phyloP scores from a whole-genome alignment of 768 basidiomycete species.

The Lactarius evosmus region DNA sequence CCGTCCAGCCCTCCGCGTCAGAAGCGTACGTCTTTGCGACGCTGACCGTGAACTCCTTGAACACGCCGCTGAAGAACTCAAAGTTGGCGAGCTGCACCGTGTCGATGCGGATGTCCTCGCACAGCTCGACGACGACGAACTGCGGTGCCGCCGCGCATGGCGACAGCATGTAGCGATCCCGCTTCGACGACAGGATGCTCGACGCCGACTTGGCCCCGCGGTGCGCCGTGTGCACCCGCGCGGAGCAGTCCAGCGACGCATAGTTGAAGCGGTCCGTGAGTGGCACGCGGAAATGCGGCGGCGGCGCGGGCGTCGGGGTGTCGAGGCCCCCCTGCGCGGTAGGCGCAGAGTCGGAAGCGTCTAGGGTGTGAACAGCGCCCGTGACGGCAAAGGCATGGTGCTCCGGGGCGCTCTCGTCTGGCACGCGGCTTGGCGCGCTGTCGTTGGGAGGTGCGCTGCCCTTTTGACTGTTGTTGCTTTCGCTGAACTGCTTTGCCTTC shows the following conservation, averaged over 20 bases:
- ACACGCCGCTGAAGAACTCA: conserved; percentile 96
- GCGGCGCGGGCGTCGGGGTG: conserved; percentile 35
- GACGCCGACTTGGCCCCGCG: conserved; percentile 76
- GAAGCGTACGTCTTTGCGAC: conserved; percentile 49
- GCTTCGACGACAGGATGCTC: conserved; percentile 82
- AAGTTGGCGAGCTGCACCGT: conserved; percentile 95
- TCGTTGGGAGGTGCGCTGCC: conserved; percentile 1
- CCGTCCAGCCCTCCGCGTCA: conserved; percentile 43
- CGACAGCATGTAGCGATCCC: conserved; percentile 95
- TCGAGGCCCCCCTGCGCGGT: not conserved
- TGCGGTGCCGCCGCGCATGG: conserved; percentile 69
- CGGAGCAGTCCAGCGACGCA: conserved; percentile 88
- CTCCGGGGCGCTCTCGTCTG: conserved; percentile 6
- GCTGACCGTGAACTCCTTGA: conserved; percentile 86
- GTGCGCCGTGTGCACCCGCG: conserved; percentile 84
- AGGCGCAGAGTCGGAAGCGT: not conserved
- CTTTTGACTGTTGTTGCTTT: conserved; percentile 37
- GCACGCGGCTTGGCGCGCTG: conserved; percentile 3
- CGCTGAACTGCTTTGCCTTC: conserved; percentile 64
- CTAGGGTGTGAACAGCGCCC: not conserved
- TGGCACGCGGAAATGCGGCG: conserved; percentile 69
- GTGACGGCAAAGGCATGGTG: not conserved
- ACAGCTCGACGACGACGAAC: conserved; percentile 92
- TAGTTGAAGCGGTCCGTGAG: conserved; percentile 92
- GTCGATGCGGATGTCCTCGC: conserved; percentile 96